Percentiles rank a stretch among this genome's conserved stretches.
Conservation (phyloP, 164 flowering plant genomes). For the Berberis thunbergii region DNA sequence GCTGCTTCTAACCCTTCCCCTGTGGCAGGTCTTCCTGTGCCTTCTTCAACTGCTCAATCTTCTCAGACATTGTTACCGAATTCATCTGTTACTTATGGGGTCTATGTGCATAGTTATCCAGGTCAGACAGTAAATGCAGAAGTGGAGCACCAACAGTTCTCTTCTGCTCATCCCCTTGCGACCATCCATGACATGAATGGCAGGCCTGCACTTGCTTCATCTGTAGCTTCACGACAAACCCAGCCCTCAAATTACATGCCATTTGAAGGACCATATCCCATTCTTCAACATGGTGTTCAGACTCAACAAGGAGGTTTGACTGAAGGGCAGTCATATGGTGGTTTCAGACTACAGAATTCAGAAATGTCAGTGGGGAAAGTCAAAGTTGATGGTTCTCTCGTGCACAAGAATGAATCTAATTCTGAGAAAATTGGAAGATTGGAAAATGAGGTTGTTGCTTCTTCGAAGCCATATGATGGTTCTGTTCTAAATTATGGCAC, state of each 20-base stretch:
- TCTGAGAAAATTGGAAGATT: too few species aligned
- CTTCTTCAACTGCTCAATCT: slow-evolving; percentile 18
- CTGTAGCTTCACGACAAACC: too few species aligned
- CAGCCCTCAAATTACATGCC: too few species aligned
- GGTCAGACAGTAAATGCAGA: slow-evolving; percentile 3
- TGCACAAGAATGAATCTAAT: slow-evolving; percentile 12
- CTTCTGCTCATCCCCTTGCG: slow-evolving; percentile 17
- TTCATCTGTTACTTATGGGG: slow-evolving; percentile 22
- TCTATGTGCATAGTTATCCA: slow-evolving; percentile 1
- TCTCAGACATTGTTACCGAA: slow-evolving; percentile 22
- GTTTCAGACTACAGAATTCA: slow-evolving; percentile 15
- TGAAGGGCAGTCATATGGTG: slow-evolving; percentile 7
- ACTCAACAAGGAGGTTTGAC: too few species aligned
- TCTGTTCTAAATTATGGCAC: slow-evolving; percentile 13
- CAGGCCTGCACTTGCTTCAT: too few species aligned
- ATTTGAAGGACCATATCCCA: too few species aligned
- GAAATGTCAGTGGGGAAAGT: slow-evolving; percentile 20
- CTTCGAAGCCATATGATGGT: slow-evolving; percentile 12
- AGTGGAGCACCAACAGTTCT: slow-evolving; percentile 17
- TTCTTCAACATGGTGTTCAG: too few species aligned
- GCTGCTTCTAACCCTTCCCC: slow-evolving; percentile 17
- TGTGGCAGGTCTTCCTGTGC: slow-evolving; percentile 12
- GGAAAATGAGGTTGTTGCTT: too few species aligned
- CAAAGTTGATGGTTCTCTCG: slow-evolving; percentile 28
- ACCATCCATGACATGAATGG: neutral